These are phyloP conservation scores for Penstemon davidsonii DNA, from an alignment of 257 asterid genomes.

Conservation along the genomic window DNA sequence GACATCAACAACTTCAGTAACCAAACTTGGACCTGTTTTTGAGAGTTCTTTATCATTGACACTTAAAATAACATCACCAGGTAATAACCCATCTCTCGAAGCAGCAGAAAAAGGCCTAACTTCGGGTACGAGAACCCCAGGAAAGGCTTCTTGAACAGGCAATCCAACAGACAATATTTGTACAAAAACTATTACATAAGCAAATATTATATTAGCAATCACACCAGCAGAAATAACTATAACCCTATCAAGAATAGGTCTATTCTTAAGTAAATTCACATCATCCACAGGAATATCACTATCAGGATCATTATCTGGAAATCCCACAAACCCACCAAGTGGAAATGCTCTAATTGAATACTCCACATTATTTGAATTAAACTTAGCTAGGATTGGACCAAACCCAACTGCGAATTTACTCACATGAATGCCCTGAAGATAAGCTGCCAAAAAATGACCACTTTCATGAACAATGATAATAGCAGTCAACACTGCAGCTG, in stretches of 20 bases:
- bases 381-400: conserved; percentile 90
- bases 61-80: conserved; percentile 88
- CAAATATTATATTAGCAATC: conserved; percentile 80
- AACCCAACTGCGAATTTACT: conserved; percentile 97
- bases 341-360: conserved; percentile 94
- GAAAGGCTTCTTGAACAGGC: conserved; percentile 95
- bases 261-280: conserved; percentile 73
- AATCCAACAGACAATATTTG: conserved; percentile 88
- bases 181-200: conserved; percentile 64
- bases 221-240: conserved; percentile 97
- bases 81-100: conserved; percentile 70
- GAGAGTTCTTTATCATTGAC: conserved; percentile 55
- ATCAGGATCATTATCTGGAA: conserved; percentile 97
- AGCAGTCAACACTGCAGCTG: conserved; percentile 75
- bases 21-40: conserved; percentile 64
- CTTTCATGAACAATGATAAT: conserved; percentile 86
- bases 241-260: conserved; percentile 82
- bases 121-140: conserved; percentile 95
- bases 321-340: conserved; percentile 95
- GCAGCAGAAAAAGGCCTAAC: conserved; percentile 94
- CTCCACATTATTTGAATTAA: conserved; percentile 80
- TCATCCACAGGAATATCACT: conserved; percentile 92
- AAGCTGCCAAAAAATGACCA: conserved; percentile 93
- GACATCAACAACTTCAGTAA: conserved; percentile 76
- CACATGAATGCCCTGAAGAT: conserved; percentile 93